These are phyloP conservation scores for Thymus quinquecostatus DNA, from an alignment of 257 asterid genomes.

Conservation along the genomic window DNA sequence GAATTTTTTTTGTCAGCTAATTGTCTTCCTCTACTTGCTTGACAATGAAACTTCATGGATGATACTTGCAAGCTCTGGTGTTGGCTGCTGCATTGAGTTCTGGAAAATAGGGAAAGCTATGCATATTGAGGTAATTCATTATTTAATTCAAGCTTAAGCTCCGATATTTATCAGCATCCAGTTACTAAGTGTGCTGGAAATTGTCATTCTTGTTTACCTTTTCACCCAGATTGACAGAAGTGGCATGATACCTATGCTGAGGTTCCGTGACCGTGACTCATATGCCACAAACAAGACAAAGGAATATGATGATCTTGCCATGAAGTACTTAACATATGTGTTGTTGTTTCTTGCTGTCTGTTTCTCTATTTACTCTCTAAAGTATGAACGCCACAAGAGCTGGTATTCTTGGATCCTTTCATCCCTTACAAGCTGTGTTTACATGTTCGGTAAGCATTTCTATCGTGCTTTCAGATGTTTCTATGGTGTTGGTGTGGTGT, in stretches of 20 bases:
- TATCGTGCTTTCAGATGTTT: constrained; percentile 27
- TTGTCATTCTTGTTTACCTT: constrained; percentile 11
- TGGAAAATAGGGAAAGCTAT: constrained; percentile 99
- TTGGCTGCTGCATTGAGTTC: constrained; percentile 98
- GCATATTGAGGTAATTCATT: constrained; percentile 84
- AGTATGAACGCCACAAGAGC: constrained; percentile 94
- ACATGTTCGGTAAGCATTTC: constrained; percentile 89
- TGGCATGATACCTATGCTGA: constrained; percentile 87
- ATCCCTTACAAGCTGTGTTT: constrained; percentile 96
- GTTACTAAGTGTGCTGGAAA: constrained; percentile 20
- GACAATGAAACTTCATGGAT: constrained; percentile 99
- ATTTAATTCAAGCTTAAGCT: constrained; percentile 8
- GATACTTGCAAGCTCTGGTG: constrained; percentile 98
- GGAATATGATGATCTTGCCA: constrained; percentile 97
- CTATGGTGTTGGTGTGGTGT: background rate
- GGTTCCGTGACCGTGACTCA: constrained; percentile 95
- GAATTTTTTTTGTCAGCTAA: constrained; percentile 82
- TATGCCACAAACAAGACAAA: constrained; percentile 94
- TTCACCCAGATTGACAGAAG: constrained; percentile 79
- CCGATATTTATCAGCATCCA: constrained; percentile 8
- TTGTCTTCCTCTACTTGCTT: constrained; percentile 91
- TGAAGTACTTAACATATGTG: constrained; percentile 95
- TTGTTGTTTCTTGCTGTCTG: constrained; percentile 78
- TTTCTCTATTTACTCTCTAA: constrained; percentile 82
- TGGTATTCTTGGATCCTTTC: constrained; percentile 99